phyloP scores from a whole-genome alignment of 768 basidiomycete species.

The Pisolithus tinctorius region DNA sequence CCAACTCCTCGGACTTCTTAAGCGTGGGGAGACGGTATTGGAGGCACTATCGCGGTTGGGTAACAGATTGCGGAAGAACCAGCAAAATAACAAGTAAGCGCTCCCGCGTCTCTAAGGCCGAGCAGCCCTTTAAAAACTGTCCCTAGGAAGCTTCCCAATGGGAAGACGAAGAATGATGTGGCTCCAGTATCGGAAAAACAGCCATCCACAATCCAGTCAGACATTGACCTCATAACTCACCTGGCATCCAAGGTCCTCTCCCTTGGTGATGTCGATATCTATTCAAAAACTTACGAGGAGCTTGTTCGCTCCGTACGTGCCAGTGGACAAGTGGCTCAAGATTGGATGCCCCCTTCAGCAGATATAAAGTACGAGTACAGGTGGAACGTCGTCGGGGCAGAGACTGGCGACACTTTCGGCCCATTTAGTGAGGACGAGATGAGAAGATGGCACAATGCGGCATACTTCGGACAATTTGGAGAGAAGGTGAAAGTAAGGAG shows the following conservation, averaged over 20 bases:
- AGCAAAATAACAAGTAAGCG: conserved; percentile 19
- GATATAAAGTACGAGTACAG: conserved; percentile 76
- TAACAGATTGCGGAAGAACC: conserved; percentile 46
- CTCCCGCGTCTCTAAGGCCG: not conserved
- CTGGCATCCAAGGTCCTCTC: conserved; percentile 86
- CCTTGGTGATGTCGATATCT: conserved; percentile 79
- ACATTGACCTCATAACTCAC: conserved; percentile 78
- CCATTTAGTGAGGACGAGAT: conserved; percentile 80
- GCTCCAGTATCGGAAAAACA: conserved; percentile 48
- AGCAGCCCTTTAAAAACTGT: conserved; percentile 1
- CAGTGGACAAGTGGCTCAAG: conserved; percentile 57
- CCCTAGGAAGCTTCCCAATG: conserved; percentile 25
- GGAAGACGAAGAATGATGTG: conserved; percentile 26
- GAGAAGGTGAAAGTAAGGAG: conserved; percentile 72
- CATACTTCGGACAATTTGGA: conserved; percentile 73
- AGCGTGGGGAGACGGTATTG: conserved; percentile 86
- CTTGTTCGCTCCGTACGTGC: conserved; percentile 70
- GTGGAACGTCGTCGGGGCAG: conserved; percentile 58
- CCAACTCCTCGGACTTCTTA: conserved; percentile 67
- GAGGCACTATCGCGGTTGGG: conserved; percentile 87
- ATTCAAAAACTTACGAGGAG: conserved; percentile 81
- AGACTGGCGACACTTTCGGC: conserved; percentile 56
- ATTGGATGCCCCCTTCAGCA: conserved; percentile 74
- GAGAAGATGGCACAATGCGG: conserved; percentile 69
- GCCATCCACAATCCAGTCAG: conserved; percentile 31